Conservation (phyloP, 495 filamentous ascomycete species). For the Podospora didyma region DNA sequence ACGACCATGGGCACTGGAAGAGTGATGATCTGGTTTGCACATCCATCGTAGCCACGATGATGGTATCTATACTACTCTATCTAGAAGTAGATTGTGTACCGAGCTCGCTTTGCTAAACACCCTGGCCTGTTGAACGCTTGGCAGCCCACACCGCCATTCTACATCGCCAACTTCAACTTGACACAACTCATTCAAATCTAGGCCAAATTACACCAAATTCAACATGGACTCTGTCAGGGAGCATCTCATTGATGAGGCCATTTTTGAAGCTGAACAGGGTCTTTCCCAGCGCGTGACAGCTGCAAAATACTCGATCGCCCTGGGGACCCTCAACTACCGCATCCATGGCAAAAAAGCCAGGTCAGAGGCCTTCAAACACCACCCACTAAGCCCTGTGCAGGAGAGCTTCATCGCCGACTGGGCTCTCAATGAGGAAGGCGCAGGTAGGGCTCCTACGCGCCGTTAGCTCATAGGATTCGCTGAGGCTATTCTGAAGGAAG, state of each 20-base stretch:
- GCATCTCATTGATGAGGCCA: background rate
- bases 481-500: background rate
- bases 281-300: background rate
- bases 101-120: no score
- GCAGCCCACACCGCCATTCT: background rate
- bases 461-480: background rate
- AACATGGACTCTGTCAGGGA: background rate
- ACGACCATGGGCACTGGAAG: no score
- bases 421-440: background rate
- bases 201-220: background rate
- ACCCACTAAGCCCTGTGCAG: background rate
- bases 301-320: background rate
- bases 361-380: background rate
- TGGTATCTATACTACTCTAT: no score
- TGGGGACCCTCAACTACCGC: background rate
- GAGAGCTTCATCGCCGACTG: background rate
- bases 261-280: background rate
- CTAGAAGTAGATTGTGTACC: no score
- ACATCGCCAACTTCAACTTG: background rate
- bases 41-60: no score
- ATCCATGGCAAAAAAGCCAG: background rate
- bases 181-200: background rate
- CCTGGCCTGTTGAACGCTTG: background rate
- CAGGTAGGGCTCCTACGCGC: background rate
- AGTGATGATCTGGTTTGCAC: no score